phyloP scores from a whole-genome alignment of 2,329 filamentous ascomycete species.

The Tetracladium maxilliforme region DNA sequence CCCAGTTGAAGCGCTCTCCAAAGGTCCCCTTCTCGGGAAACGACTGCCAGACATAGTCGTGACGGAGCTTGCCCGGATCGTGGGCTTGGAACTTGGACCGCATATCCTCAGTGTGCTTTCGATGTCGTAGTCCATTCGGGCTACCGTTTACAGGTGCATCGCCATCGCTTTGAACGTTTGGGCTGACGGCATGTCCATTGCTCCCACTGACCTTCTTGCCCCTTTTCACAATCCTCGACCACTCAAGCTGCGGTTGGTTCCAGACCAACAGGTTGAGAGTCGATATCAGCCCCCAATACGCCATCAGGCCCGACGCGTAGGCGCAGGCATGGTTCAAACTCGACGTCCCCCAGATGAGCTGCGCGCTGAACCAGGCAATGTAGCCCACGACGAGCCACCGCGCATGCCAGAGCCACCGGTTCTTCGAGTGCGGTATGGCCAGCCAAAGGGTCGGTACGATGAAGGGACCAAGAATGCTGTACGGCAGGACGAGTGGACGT shows the following conservation, averaged over 20 bases:
- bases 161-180: constrained; percentile 5
- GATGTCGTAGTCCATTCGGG: constrained; percentile 1
- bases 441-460: constrained; percentile 37
- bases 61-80: constrained; percentile 12
- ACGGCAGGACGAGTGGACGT: constrained; percentile 39
- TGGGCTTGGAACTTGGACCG: too few relatives aligned
- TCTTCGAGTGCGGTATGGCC: constrained; percentile 33
- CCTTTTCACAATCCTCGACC: constrained; percentile 25
- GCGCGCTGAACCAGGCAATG: constrained; percentile 25
- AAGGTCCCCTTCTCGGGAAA: constrained; percentile 39
- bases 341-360: constrained; percentile 24
- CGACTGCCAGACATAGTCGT: constrained; percentile 43
- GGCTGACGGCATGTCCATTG: constrained; percentile 2
- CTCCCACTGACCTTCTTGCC: constrained; percentile 5
- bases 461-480: constrained; percentile 29
- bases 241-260: constrained; percentile 39
- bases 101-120: constrained; percentile 3
- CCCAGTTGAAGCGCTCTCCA: constrained; percentile 35
- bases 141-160: constrained; percentile 1
- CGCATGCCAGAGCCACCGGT: constrained; percentile 32
- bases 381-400: constrained; percentile 32
- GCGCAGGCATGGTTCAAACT: constrained; percentile 34
- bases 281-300: constrained; percentile 34
- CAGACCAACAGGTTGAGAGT: constrained; percentile 34
- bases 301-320: constrained; percentile 34